Base-by-base conservation (phyloP, 805 yeast species). In the Metschnikowia shivogae region DNA sequence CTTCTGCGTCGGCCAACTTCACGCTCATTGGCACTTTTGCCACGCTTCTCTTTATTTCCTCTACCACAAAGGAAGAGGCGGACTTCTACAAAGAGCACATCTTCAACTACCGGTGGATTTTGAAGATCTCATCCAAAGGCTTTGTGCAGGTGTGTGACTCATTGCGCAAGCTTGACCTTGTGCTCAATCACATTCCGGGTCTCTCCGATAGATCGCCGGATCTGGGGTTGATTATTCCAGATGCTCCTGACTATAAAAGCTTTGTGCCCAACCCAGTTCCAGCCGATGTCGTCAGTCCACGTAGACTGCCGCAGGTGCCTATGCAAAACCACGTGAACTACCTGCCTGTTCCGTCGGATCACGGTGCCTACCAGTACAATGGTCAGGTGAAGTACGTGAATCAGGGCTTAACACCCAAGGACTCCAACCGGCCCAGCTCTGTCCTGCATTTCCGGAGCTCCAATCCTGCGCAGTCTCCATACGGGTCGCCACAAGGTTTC, bases 11-110 rank as follows among this genome's bases (percentile, higher is more conserved):
- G 0, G 75, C 85, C 11, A 88, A 87, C 57, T 80, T 90, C 51
- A 81, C 95, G 6, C 65, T 87, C 31, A 87, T 89, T 33, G 97
- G 96, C 2, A 80, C 92, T 0, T 90, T 90, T 72, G 96, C 96
- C 0, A 83, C 95, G 0, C 69, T 90, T 10, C 65, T 90, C 44
- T 86, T 77, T 55, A 82, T 84, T 12, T 85, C 96, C 0, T 70
- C 93, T 1, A 62, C 73, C 7, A 50, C 56, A 12, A 63, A 74
- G 13, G 87, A 82, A 44, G 96, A 89, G 57, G 76, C 84, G 0
- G 70, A 69, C 34, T 70, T 76, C 39, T 88, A 78, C 63, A 76
- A 80, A 55, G 86, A 81, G 50, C 83, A 83, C 50, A 75, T 90
- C 26, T 78, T 79, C 56, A 85, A 84, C 53, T 90, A 86, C 62